phyloP scores from a whole-genome alignment of 2,329 filamentous ascomycete genomes.

The Amesomyces nigricolor region DNA sequence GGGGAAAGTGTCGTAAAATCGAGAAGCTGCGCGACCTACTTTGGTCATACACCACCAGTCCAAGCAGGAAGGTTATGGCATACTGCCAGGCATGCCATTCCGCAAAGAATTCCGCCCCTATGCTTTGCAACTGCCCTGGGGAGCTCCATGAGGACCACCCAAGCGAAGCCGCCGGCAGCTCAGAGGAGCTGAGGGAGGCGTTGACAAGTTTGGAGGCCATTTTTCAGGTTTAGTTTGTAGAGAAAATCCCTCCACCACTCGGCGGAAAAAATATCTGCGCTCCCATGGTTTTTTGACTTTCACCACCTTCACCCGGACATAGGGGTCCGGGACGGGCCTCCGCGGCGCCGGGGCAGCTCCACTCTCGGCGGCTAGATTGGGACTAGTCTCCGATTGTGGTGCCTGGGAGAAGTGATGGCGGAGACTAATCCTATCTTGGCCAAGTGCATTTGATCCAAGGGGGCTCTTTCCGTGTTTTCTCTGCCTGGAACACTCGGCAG shows the following conservation, averaged over 20 bases:
- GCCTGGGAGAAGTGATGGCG: constrained; percentile 13
- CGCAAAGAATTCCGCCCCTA: not conserved
- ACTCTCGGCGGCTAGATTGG: constrained; percentile 16
- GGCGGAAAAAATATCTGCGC: not conserved
- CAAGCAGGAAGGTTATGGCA: constrained; percentile 30
- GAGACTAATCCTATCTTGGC: constrained; percentile 31
- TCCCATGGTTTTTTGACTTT: constrained; percentile 6
- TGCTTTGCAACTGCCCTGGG: not conserved
- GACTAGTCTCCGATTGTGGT: constrained; percentile 32
- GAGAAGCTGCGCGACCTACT: constrained; percentile 22
- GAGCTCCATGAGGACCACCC: constrained; percentile 8
- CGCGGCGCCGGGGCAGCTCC: not conserved
- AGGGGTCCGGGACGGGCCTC: not conserved
- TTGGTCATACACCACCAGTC: constrained; percentile 38
- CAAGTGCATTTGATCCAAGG: not conserved
- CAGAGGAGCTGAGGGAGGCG: not conserved
- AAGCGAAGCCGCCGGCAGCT: not conserved
- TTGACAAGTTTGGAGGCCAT: not conserved
- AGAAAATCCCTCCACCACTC: not conserved
- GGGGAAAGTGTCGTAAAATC: not conserved
- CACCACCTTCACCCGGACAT: not conserved
- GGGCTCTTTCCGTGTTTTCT: not conserved
- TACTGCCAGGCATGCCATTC: constrained; percentile 29
- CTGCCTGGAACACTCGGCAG: not conserved
- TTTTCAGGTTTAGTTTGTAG: not conserved